Conservation (phyloP, 148 eudicot genomes). For the Heliosperma pusillum region DNA sequence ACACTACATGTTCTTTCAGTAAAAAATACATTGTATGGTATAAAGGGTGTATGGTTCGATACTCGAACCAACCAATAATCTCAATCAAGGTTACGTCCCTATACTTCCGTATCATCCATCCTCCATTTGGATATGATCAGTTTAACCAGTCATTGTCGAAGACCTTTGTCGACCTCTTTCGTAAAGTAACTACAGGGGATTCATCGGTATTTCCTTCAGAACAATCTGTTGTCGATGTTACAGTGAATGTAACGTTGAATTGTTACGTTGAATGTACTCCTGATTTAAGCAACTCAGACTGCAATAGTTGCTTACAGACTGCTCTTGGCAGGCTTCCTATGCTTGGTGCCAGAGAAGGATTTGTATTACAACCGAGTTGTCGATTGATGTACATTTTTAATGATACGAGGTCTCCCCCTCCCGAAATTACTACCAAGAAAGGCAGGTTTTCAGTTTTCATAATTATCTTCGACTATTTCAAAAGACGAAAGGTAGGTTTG, state of each 20-base stretch:
- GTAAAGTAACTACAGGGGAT: neutral
- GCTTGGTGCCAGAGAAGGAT: neutral
- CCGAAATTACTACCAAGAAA: neutral
- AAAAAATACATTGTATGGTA: slow-evolving; percentile 15
- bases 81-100: slow-evolving; percentile 9
- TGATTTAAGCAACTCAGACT: slow-evolving; percentile 3
- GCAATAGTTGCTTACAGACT: slow-evolving; percentile 16
- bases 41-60: slow-evolving; percentile 18
- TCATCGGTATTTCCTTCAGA: neutral
- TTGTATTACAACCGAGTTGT: slow-evolving; percentile 19
- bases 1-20: slow-evolving; percentile 3
- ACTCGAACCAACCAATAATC: slow-evolving; percentile 13
- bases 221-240: neutral
- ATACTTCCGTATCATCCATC: neutral
- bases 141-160: slow-evolving; percentile 11
- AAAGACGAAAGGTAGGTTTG: too few relatives aligned
- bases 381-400: neutral
- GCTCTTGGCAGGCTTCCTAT: neutral
- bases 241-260: neutral
- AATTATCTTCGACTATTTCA: too few relatives aligned
- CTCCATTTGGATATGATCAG: neutral
- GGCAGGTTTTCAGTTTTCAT: neutral
- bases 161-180: slow-evolving; percentile 4
- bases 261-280: slow-evolving; percentile 10
- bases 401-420: neutral